Conservation (phyloP, 768 basidiomycete species). For the Trametes maxima region DNA sequence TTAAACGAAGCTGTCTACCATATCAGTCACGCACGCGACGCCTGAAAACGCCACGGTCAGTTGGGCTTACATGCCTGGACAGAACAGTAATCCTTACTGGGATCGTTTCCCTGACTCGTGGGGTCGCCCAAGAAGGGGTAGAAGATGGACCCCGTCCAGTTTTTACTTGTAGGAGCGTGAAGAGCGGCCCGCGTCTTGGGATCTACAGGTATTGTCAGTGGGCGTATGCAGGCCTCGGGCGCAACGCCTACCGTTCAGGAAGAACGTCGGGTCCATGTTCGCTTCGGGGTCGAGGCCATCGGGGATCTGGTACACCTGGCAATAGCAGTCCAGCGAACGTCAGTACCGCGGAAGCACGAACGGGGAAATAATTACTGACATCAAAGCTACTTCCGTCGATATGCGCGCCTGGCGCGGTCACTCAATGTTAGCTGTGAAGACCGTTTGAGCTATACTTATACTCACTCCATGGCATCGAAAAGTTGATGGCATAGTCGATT, state of each 20-base stretch:
- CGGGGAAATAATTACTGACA: constrained; percentile 13
- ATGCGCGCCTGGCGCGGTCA: not conserved
- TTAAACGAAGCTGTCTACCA: not conserved
- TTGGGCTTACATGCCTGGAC: not conserved
- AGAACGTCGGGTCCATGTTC: constrained; percentile 51
- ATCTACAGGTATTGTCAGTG: not conserved
- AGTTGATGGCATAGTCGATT: constrained; percentile 74
- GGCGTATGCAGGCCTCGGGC: not conserved
- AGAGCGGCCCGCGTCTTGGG: constrained; percentile 53
- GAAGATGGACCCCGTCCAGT: constrained; percentile 39
- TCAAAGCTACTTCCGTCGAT: constrained; percentile 14
- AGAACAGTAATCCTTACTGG: constrained; percentile 33
- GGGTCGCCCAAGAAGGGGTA: constrained; percentile 34
- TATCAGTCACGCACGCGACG: constrained; percentile 32
- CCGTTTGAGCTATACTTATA: not conserved
- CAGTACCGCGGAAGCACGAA: not conserved
- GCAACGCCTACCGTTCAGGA: constrained; percentile 57
- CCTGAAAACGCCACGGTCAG: constrained; percentile 27
- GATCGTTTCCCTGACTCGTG: constrained; percentile 28
- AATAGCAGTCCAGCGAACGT: not conserved
- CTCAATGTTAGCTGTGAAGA: not conserved
- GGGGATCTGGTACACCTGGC: constrained; percentile 31
- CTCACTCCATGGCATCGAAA: constrained; percentile 61
- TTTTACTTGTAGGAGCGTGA: constrained; percentile 65
- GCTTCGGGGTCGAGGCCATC: constrained; percentile 48